Evolutionary conservation across 345 rosid genomes (phyloP), one percentile per base, ranked within the genome.

Genomic region (Barbarea vulgaris): DNA sequence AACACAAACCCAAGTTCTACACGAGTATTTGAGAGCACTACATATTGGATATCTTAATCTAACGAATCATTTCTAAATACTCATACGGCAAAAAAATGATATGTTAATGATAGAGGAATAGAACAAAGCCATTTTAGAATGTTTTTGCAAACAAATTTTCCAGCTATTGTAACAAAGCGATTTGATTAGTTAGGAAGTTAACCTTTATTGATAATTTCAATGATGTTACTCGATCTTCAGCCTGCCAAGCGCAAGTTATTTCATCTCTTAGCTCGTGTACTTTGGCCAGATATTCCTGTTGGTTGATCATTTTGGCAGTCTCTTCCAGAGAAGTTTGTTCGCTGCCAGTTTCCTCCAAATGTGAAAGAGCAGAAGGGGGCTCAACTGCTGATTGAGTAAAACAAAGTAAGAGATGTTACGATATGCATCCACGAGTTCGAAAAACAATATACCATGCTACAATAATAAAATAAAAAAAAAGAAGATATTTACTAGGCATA

Each of bases 201-300:
- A 91, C 97, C 97, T 93, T 85, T 74, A 91, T 88, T 39, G 93
- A 85, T 51, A 93, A 82, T 78, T 87, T 93, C 82, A 93, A 82
- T 33, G 97, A 81, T 31, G 88, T 82, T n/a, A 88, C 93, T 56
- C 94, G 94, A 82, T 91, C 97, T 73, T 84, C 94, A 70, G 57
- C 79, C 70, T 14, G 76, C 98, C 98, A 93, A 63, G 94, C 93
- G 31, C 65, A 69, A 74, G 76, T 82, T 39, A 91, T 89, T 79
- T 85, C 90, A 81, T 89, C 96, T 83, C 89, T 85, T 56, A 93
- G 87, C 78, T 89, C 91, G 30, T 84, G 82, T 67, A 93, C 64
- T 64, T 85, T 85, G 57, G 88, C 85, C 69, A 89, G 78, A 78
- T 91, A 93, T 64, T 93, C 98, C 74, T 88, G 94, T 59, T 83